Percentiles rank a stretch among this genome's conserved stretches.
Evolutionary conservation across 345 rosid genomes (phyloP).

Genomic region (Streptanthus diversifolius): DNA sequence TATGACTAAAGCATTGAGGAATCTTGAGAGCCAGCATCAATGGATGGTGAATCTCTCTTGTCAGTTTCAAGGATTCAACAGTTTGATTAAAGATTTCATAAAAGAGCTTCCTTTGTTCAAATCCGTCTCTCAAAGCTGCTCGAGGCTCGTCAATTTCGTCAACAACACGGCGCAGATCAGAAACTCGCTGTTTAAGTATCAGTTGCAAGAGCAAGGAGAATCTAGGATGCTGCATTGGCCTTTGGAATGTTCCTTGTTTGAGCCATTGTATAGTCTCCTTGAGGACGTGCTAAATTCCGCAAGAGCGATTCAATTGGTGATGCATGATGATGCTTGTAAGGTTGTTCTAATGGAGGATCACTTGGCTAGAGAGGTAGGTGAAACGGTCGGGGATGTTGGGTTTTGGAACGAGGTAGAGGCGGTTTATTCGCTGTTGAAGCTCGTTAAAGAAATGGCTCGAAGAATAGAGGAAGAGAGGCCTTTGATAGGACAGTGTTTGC

Average conservation of each 20-base stretch:
- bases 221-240: slow-evolving; percentile 65
- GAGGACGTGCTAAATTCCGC: slow-evolving; percentile 73
- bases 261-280: slow-evolving; percentile 52
- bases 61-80: slow-evolving; percentile 76
- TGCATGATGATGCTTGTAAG: slow-evolving; percentile 69
- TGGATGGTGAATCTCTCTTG: slow-evolving; percentile 98
- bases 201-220: slow-evolving; percentile 76
- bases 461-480: slow-evolving; percentile 87
- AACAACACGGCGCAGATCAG: slow-evolving; percentile 57
- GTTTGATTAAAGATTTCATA: slow-evolving; percentile 64
- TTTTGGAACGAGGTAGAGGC: slow-evolving; percentile 93
- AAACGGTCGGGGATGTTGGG: slow-evolving; percentile 65
- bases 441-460: slow-evolving; percentile 73
- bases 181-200: slow-evolving; percentile 62
- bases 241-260: slow-evolving; percentile 33
- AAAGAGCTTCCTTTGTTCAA: slow-evolving; percentile 79
- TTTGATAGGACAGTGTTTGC: slow-evolving; percentile 84
- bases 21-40: slow-evolving; percentile 76
- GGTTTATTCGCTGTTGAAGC: slow-evolving; percentile 66
- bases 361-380: slow-evolving; percentile 62
- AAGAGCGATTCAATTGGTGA: slow-evolving; percentile 59
- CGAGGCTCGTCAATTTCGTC: slow-evolving; percentile 66
- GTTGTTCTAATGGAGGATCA: slow-evolving; percentile 68
- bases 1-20: slow-evolving; percentile 72
- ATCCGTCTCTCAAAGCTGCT: slow-evolving; percentile 58